phyloP scores from a whole-genome alignment of 768 basidiomycete genomes.

The Collybiopsis luxurians region DNA sequence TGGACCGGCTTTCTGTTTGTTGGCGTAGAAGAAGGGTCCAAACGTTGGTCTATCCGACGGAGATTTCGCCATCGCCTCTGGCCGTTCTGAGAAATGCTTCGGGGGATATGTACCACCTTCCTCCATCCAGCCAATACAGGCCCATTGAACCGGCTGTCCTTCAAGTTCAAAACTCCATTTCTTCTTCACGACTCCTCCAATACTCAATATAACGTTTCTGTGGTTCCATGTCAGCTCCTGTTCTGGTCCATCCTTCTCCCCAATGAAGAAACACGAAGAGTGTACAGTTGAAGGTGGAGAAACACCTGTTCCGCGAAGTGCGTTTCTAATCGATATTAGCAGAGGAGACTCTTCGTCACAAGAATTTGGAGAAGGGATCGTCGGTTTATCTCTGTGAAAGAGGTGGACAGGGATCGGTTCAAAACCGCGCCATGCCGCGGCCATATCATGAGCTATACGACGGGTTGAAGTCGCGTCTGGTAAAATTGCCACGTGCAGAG shows the following conservation, averaged over 20 bases:
- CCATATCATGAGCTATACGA: neutral
- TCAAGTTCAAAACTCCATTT: slow-evolving; percentile 77
- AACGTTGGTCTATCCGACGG: slow-evolving; percentile 43
- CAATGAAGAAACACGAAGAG: slow-evolving; percentile 36
- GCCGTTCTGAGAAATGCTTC: slow-evolving; percentile 25
- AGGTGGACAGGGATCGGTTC: neutral
- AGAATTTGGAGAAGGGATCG: neutral
- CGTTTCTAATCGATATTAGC: slow-evolving; percentile 55
- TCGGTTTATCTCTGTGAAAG: neutral
- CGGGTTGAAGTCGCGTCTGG: no score
- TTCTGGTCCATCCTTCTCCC: slow-evolving; percentile 42
- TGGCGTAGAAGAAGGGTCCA: slow-evolving; percentile 45
- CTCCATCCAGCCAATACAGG: slow-evolving; percentile 74
- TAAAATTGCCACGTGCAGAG: no score
- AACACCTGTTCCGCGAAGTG: slow-evolving; percentile 53
- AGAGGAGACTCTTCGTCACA: slow-evolving; percentile 33
- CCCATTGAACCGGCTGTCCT: slow-evolving; percentile 72
- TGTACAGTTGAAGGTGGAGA: slow-evolving; percentile 39
- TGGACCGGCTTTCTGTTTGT: slow-evolving; percentile 36
- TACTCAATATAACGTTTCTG: slow-evolving; percentile 57
- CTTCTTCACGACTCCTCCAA: slow-evolving; percentile 65
- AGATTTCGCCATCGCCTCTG: slow-evolving; percentile 22
- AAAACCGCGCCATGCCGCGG: slow-evolving; percentile 4
- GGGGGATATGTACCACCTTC: slow-evolving; percentile 22
- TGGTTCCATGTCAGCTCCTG: slow-evolving; percentile 73